Percentiles rank a stretch among this genome's conserved stretches.
Evolutionary conservation across 2,329 filamentous ascomycete genomes (phyloP).

Genomic region (Xylaria multiplex): DNA sequence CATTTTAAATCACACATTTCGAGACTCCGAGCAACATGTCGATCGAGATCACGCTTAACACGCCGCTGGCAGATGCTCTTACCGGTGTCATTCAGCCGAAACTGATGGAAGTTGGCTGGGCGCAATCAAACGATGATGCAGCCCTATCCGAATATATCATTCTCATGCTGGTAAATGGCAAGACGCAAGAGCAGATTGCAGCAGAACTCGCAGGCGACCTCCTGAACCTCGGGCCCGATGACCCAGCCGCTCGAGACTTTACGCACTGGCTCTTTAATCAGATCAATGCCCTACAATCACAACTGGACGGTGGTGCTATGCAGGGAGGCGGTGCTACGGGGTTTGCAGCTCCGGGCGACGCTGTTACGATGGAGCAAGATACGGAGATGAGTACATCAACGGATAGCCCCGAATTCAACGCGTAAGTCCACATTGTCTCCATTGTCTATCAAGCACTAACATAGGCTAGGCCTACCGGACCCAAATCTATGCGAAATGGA

Average conservation of each 20-base stretch:
- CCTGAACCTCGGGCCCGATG: conserved; percentile 82
- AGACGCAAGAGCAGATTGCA: conserved; percentile 89
- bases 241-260: conserved; percentile 84
- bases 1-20: not conserved
- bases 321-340: conserved; percentile 45
- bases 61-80: conserved; percentile 85
- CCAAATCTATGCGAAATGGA: conserved; percentile 85
- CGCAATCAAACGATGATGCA: conserved; percentile 72
- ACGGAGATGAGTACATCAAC: conserved; percentile 75
- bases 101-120: conserved; percentile 93
- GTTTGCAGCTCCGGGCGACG: conserved; percentile 41
- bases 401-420: conserved; percentile 62
- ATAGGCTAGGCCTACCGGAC: conserved; percentile 81
- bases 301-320: conserved; percentile 63
- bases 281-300: conserved; percentile 73
- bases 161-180: conserved; percentile 95
- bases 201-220: conserved; percentile 88
- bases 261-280: conserved; percentile 94
- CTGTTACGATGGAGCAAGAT: conserved; percentile 64
- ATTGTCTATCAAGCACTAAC: conserved; percentile 52
- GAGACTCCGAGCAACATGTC: conserved; percentile 69
- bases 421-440: conserved; percentile 59
- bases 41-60: conserved; percentile 78
- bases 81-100: conserved; percentile 87
- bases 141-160: conserved; percentile 96